Evolutionary conservation across 176 grass and related monocot species (phyloP), one percentile per base, ranked within the genome.

Genomic region (Oryza longistaminata): DNA sequence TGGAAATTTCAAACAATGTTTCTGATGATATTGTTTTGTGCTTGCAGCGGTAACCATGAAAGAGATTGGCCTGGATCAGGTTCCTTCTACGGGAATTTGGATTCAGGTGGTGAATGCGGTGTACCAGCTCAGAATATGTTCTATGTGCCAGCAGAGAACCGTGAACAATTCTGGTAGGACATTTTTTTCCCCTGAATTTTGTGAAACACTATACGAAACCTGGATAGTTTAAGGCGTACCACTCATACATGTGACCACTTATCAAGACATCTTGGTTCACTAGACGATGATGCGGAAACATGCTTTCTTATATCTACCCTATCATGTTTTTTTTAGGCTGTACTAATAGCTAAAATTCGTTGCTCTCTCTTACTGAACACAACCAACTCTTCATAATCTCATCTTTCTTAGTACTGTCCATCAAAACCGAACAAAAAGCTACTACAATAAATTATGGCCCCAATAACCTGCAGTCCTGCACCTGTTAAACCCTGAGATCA

Each of bases 51-150:
- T 80, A 98, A 98, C 76, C 95, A 98, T 5, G 93, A 98, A 79
- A 87, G 95, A 64, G 95, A 98, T 79, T 98, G 95, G 95, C 95
- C 95, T 50, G 89, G 83, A 66, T 91, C 93, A 77, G 93, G 95
- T 89, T 98, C 95, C 70, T 98, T 95, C 83, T 98, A 98, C 1
- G 89, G 91, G 44, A 98, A 85, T 76, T 50, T 85, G 43, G 93
- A 98, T 74, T 98, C 95, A 4, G 95, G 95, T 74, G 95, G 93
- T 11, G 95, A 98, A 88, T 95, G 93, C 3, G 95, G 95, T 21
- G 93, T 95, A 13, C 85, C 94, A 76, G 93, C 95, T 75, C 86
- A 95, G 87, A 98, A 90, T 45, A 90, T 98, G 89, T 98, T 98
- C 82, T 98, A 98, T 52, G 86, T 94, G 43, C 95, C 95, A 35